Conservation (phyloP, 345 rosid genomes). For the Crucihimalaya himalaica region DNA sequence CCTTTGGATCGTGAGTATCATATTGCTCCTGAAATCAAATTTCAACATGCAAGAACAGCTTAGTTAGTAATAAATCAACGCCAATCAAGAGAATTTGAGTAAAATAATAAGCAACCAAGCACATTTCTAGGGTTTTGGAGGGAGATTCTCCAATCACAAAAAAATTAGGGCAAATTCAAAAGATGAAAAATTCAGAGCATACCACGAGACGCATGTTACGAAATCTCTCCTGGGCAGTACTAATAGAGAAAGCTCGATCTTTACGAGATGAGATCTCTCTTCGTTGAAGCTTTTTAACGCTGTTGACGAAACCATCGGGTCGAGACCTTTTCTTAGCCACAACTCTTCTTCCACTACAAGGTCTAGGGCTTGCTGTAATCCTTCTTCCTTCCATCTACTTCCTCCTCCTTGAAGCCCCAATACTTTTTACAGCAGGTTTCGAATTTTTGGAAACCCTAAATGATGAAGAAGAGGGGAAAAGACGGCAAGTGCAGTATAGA, state of each 20-base stretch:
- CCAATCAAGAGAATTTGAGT: background rate
- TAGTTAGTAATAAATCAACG: background rate
- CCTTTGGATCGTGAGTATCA: slow-evolving; percentile 95
- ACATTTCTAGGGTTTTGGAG: slow-evolving; percentile 28
- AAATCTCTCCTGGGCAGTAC: slow-evolving; percentile 66
- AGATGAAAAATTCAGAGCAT: background rate
- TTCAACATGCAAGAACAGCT: background rate
- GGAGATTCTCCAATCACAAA: background rate
- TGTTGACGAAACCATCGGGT: slow-evolving; percentile 62
- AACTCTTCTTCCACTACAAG: slow-evolving; percentile 62
- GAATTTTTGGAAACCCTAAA: slow-evolving; percentile 27
- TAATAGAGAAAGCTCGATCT: slow-evolving; percentile 62
- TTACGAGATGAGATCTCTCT: slow-evolving; percentile 74
- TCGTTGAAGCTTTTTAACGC: slow-evolving; percentile 83
- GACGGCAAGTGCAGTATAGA: too few relatives aligned
- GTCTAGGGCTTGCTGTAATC: slow-evolving; percentile 57
- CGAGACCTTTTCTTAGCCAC: slow-evolving; percentile 60
- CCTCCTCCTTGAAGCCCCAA: background rate
- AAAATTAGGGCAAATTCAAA: slow-evolving; percentile 5
- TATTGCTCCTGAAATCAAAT: slow-evolving; percentile 67
- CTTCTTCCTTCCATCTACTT: slow-evolving; percentile 49
- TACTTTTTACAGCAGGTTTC: background rate
- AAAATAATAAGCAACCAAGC: background rate
- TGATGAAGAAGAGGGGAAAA: background rate
- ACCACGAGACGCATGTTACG: slow-evolving; percentile 74